Evolutionary conservation across 495 filamentous ascomycete species (phyloP), one percentile per base, ranked within the genome.

Genomic region (Choiromyces venosus): DNA sequence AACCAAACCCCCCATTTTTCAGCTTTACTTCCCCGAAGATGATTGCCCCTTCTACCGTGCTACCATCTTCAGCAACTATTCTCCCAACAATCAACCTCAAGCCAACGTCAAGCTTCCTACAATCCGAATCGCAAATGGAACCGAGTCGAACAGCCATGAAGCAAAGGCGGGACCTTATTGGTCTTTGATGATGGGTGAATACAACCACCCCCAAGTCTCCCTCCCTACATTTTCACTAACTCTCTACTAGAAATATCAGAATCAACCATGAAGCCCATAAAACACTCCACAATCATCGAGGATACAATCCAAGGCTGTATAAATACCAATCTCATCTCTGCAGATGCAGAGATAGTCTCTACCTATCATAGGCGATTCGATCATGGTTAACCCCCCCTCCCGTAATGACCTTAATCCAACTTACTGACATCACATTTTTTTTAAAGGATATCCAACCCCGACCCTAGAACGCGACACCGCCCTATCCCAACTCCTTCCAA

Each of bases 21-120:
- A 91, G 93, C 89, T 99, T 71, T 99, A 99, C 89, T 99, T 98
- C 90, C 95, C 95, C 76, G 96, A 99, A 83, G 90, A 97, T 84
- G 89, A 99, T 88, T 97, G 94, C 87, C 93, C 93, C 82, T 99
- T 99, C 89, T 99, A 99, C 87, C 93, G 95, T 80, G 95, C 95
- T 81, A 99, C 95, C 75, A 98, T 99, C 85, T 99, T 99, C 89
- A 98, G 95, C 85, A 99, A 99, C 89, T 99, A 99, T 88, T 98
- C 96, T 25, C 95, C 94, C 73, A 88, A 96, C 89, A 99, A 99
- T 86, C 95, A 98, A 85, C 95, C 95, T 29, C 85, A 89, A 69
- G 85, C 87, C 65, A 89, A 89, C 71, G 90, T 87, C 81, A 95
- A 96, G 86, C 91, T 99, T 52, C 88, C 93, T 65, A 98, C 95